Base-by-base conservation (phyloP, 768 basidiomycete species). In the Epithele typhae region DNA sequence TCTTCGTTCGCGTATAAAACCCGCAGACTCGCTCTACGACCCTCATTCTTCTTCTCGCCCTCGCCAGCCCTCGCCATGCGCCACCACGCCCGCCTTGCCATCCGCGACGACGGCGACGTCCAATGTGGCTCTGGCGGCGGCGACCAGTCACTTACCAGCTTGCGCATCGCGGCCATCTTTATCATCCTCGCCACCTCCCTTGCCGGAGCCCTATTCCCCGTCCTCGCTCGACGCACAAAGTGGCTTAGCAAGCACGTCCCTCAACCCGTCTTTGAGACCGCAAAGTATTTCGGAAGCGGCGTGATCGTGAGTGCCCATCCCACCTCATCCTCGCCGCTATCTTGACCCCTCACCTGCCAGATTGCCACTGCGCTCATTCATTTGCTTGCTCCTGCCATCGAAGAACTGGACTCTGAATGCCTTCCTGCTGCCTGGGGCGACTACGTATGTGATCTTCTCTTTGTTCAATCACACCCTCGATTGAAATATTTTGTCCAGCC, bases 361-460 rank as follows among this genome's bases (percentile, higher is more conserved):
- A 85, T 96, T 48, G 91, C 91, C 1, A 95, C 92, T 9, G 85
- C 88, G 3, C 95, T 90, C 62, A 88, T 91, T 27, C 89, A 92
- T 64, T 74, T 95, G 0, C 71, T 95, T 5, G 67, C 77, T 5
- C 86, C 94, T 1, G 94, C 80, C 0, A 68, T 90, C 38, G 79
- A 79, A 10, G 87, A 78, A 30, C 72, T 98, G 4, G 64, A 69
- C 17, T 85, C 82, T 0, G 68, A 74, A 8, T 97, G 94, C 64
- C 71, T 97, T 19, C 57, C 73, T 0, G 66, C 75, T 2, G 78
- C 65, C 25, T 98, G 95, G 94, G 61, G 59, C 0, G 65, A 69
- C 47, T 96, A 94, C 62, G 90, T 92, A 57, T 56, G 84, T 74
- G 15, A 15, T 12, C 27, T 23, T 22, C 18, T 48, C 18, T 36